Evolutionary conservation across 2,329 filamentous ascomycete species (phyloP).

Genomic region (Rhynchosporium graminicola): DNA sequence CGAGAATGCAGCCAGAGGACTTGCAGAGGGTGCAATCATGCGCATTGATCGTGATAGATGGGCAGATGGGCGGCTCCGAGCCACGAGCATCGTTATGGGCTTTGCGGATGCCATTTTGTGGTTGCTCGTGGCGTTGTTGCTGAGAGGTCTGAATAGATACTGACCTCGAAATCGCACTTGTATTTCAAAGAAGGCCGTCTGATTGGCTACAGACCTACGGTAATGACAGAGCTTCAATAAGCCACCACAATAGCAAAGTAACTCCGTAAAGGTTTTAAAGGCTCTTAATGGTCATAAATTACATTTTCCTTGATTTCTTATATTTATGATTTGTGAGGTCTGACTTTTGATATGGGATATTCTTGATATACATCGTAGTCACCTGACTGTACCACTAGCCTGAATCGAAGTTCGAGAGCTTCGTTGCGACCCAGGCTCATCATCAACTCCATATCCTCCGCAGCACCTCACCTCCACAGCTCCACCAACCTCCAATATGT

Average conservation of each 20-base stretch:
- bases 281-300: background rate
- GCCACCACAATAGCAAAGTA: conserved; percentile 15
- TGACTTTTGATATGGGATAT: too few species aligned
- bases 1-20: conserved; percentile 35
- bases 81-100: conserved; percentile 42
- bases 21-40: conserved; percentile 29
- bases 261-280: background rate
- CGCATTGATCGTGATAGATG: conserved; percentile 35
- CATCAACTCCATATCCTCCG: conserved; percentile 17
- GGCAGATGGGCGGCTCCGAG: conserved; percentile 38
- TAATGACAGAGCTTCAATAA: conserved; percentile 27
- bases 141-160: conserved; percentile 24
- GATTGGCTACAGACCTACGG: conserved; percentile 29
- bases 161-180: conserved; percentile 15
- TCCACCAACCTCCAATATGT: conserved; percentile 62
- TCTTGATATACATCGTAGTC: background rate
- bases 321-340: too few species aligned
- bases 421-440: conserved; percentile 18
- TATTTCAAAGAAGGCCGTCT: conserved; percentile 15
- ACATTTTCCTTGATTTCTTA: background rate
- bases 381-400: conserved; percentile 31
- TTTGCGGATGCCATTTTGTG: conserved; percentile 41
- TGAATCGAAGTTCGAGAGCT: conserved; percentile 1
- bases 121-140: conserved; percentile 39
- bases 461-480: conserved; percentile 22